Base-by-base conservation (phyloP, 2,329 filamentous ascomycete genomes). In the Blastomyces gilchristii region DNA sequence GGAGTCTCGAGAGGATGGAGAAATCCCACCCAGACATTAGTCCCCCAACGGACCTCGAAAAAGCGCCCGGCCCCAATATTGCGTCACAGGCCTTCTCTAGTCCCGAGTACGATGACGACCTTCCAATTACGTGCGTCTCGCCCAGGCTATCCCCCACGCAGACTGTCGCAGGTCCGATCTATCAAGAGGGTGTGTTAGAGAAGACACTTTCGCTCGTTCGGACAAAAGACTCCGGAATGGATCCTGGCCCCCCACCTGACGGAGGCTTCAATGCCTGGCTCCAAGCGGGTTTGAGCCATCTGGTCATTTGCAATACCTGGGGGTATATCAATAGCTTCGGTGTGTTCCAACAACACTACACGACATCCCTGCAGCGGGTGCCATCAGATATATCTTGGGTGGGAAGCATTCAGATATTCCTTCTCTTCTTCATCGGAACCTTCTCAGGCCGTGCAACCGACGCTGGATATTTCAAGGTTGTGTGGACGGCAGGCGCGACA, bases 281-380 rank as follows among this genome's bases (percentile, higher is more conserved):
- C 0, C 83, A 85, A 68, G 81, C 82, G 3, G 75, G 78, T 1
- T 74, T 82, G 12, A 79, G 75, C 1, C 82, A 82, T 67, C 72
- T 82, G 58, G 76, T 84, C 56, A 81, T 83, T 67, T 82, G 85
- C 70, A 84, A 81, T 66, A 82, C 83, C 0, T 86, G 83, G 78
- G 76, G 77, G 3, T 81, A 79, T 64, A 77, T 81, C 68, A 80
- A 78, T 54, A 79, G 80, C n/a, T 85, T 83, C 64, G 82, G 83
- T 3, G 78, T 81, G 2, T 85, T 82, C 63, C 82, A 85, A 65
- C 78, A 78, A 3, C 80, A 81, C 70, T 85, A 85, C 65, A 74
- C 71, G 43, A 68, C 75, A 68, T 65, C 73, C 54, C 64, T 82
- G 68, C 56, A 68, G 25, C 72, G 76, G 25, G 69, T 78, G 0